Base-by-base conservation (phyloP, 1,139 yeast species). In the Pichia sp. region DNA sequence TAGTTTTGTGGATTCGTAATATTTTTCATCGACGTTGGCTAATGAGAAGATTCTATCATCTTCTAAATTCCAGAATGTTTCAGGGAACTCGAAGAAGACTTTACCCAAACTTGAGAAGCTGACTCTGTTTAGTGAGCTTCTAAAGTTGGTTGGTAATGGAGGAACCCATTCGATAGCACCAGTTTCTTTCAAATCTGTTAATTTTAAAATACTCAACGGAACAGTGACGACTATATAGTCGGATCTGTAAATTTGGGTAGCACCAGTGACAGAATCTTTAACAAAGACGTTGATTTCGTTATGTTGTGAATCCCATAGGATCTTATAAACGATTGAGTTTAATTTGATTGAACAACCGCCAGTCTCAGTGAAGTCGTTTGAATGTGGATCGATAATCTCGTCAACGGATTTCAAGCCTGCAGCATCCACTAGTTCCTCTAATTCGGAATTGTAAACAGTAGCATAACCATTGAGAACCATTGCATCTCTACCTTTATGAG, bases 41-140 rank as follows among this genome's bases (percentile, higher is more conserved):
- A 79, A 48, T 8, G 81, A 72, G 42, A 71, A 67, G 46, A 81
- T 71, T 48, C 84, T 66, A 60, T 83, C 89, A 34, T 67, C 66
- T 21, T 68, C 61, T 11, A 59, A 59, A 45, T 79, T 79, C 96
- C 96, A 88, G 72, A 85, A 85, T 2, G 74, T 71, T 9, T 67
- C 53, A 30, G 81, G 83, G 59, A 87, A 88, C 62, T 85, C 91
- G 49, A 88, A 72, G 4, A 84, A 72, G 2, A 86, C 85, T 65
- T 88, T 88, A 1, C 96, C 96, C 44, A 88, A 67, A 0, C 86
- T 78, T 0, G 87, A 87, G 59, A 80, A 83, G 54, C 80, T 82
- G 20, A 83, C 68, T 3, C 66, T 68, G 0, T 68, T 57, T 4
- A 86, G 61, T 0, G 83, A 71, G 0, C 63, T 63, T 2, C 59